Evolutionary conservation across 2,329 filamentous ascomycete genomes (phyloP).

Genomic region (Neurospora sp.): DNA sequence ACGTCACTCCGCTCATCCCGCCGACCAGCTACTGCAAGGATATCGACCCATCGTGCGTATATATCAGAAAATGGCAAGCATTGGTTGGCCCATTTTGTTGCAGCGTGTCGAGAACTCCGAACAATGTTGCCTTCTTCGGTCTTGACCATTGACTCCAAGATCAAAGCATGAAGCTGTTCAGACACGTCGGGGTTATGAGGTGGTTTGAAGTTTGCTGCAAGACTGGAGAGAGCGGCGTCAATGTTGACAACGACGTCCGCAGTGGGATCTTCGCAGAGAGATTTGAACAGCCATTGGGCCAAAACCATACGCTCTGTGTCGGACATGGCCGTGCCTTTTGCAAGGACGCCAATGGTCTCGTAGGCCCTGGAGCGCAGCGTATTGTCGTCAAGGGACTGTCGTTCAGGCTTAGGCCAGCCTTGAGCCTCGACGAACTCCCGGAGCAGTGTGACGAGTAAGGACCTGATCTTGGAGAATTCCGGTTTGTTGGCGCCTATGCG

Average conservation of each 20-base stretch:
- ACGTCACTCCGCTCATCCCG: slow-evolving; percentile 68
- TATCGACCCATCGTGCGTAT: slow-evolving; percentile 75
- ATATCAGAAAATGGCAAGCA: slow-evolving; percentile 74
- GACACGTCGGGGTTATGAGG: slow-evolving; percentile 19
- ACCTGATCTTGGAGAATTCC: slow-evolving; percentile 55
- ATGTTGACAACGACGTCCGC: slow-evolving; percentile 75
- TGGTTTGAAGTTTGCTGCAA: slow-evolving; percentile 40
- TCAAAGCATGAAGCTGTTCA: slow-evolving; percentile 37
- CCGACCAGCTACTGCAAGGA: slow-evolving; percentile 64
- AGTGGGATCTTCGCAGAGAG: slow-evolving; percentile 69
- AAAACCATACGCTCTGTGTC: slow-evolving; percentile 42
- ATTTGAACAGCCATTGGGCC: slow-evolving; percentile 70
- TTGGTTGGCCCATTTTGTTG: slow-evolving; percentile 81
- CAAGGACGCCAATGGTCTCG: slow-evolving; percentile 78
- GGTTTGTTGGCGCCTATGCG: slow-evolving; percentile 52
- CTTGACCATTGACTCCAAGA: slow-evolving; percentile 58
- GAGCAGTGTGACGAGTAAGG: slow-evolving; percentile 57
- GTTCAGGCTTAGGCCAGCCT: slow-evolving; percentile 62
- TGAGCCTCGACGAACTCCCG: slow-evolving; percentile 66
- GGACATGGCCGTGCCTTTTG: slow-evolving; percentile 51
- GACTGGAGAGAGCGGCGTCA: slow-evolving; percentile 74
- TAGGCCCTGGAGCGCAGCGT: slow-evolving; percentile 72
- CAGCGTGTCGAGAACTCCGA: slow-evolving; percentile 71
- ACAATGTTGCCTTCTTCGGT: slow-evolving; percentile 38
- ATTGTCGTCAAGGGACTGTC: slow-evolving; percentile 45